Evolutionary conservation across 2,329 filamentous ascomycete genomes (phyloP), one percentile per base, ranked within the genome.

Genomic region (Thelonectria discophora): DNA sequence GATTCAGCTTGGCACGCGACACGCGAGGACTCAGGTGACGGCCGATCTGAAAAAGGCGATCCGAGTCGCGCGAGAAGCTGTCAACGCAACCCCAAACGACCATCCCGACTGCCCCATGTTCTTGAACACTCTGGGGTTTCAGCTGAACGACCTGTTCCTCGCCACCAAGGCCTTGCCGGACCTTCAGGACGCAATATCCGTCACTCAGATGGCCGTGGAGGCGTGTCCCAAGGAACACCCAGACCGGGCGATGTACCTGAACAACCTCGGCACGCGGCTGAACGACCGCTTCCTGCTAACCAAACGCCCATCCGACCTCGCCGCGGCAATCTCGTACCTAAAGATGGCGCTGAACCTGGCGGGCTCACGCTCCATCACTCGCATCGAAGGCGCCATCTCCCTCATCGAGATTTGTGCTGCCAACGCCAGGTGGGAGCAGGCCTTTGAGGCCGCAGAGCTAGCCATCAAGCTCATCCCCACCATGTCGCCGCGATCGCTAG

Each of bases 81-180:
- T 55, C 13, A n/a, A 20, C 3, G 27, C 32, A 9, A 39, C 42
- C 15, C 42, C 52, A 27, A 4, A 3, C 3, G 20, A 15, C 11
- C 5, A 48, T n/a, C 20, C 30, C 4, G 32, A 47, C 17, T 17
- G 42, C 13, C 8, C 52, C 3, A 24, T 27, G 20, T 24, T 47
- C 9, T 34, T 47, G 21, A 55, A 55, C 43, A 55, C 45, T 32
- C 43, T 55, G 1, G 52, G 27, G n/a, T 32, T 39, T 21, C 52
- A 32, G n/a, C 52, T 55, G 3, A 20, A 24, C 8, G 42, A 46
- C 20, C 15, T 27, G 37, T 55, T 39, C 9, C 12, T 10, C 13
- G 40, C 21, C 20, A 48, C 18, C 17, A 42, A 42, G 8, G 30
- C 32, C 7, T 11, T 24, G 11, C 30, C 52, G 10, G 30, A 47